Conservation (phyloP, 768 basidiomycete species). For the Amanita subjunquillea region DNA sequence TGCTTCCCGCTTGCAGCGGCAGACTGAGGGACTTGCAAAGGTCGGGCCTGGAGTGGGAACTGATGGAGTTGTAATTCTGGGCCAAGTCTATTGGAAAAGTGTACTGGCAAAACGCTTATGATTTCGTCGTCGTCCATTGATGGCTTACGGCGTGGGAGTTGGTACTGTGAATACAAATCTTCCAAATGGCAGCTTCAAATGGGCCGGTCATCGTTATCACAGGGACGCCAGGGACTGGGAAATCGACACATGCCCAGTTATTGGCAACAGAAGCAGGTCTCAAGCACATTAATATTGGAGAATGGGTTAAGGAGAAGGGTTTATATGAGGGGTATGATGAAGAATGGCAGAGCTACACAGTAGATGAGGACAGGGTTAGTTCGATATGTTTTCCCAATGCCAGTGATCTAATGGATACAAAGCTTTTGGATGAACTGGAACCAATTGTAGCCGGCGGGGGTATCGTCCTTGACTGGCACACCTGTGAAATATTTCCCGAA, state of each 20-base stretch:
- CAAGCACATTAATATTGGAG: constrained; percentile 82
- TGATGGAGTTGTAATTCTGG: constrained; percentile 72
- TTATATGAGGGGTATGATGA: constrained; percentile 83
- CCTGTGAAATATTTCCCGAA: constrained; percentile 89
- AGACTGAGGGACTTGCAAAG: constrained; percentile 70
- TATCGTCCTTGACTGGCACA: constrained; percentile 90
- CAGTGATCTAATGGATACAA: constrained; percentile 7
- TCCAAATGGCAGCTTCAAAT: constrained; percentile 10
- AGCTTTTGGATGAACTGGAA: constrained; percentile 89
- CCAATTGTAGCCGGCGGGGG: constrained; percentile 59
- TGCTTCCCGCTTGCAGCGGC: constrained; percentile 64
- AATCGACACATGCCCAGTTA: constrained; percentile 87
- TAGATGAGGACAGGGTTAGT: constrained; percentile 92
- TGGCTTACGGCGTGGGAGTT: not conserved
- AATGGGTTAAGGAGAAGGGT: constrained; percentile 74
- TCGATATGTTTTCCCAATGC: not conserved
- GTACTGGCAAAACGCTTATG: constrained; percentile 61
- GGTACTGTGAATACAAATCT: not conserved
- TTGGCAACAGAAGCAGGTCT: constrained; percentile 67
- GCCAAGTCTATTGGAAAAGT: constrained; percentile 49
- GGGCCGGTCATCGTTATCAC: constrained; percentile 75
- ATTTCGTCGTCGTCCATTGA: constrained; percentile 41
- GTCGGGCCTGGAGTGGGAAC: constrained; percentile 65
- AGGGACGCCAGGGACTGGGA: constrained; percentile 92
- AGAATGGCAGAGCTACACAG: constrained; percentile 90